A percentile compares a stretch with the other conserved stretches of the same genome.
phyloP scores from a whole-genome alignment of 306 rosid species.

The Alnus glutinosa region DNA sequence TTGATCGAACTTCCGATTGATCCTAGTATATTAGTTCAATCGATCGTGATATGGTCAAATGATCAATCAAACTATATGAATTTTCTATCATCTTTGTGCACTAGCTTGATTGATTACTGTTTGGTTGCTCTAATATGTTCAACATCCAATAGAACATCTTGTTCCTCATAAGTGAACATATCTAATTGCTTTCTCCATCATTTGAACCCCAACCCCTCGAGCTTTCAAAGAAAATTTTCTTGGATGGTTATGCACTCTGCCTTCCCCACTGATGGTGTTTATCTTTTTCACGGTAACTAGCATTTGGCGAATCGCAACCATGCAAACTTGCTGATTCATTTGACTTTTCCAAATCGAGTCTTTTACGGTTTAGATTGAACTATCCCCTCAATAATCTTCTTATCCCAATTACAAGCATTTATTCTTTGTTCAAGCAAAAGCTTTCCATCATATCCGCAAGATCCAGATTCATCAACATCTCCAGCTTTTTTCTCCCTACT shows the following conservation, averaged over 20 bases:
- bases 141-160: conserved; percentile 52
- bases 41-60: too few species aligned
- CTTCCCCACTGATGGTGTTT: conserved; percentile 54
- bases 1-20: too few species aligned
- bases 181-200: conserved; percentile 67
- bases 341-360: conserved; percentile 26
- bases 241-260: conserved; percentile 45
- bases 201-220: conserved; percentile 71
- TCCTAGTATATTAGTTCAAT: too few species aligned
- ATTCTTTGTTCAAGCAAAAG: conserved; percentile 4
- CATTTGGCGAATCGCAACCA: conserved; percentile 60
- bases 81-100: too few species aligned
- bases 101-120: too few species aligned
- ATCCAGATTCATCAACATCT: conserved; percentile 14
- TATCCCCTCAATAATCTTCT: conserved; percentile 9
- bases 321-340: conserved; percentile 37
- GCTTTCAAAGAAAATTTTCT: conserved; percentile 58
- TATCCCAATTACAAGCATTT: conserved; percentile 31
- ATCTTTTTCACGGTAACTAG: conserved; percentile 41
- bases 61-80: too few species aligned
- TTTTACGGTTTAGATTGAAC: conserved; percentile 10
- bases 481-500: conserved; percentile 27
- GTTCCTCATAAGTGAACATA: conserved; percentile 74
- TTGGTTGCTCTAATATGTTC: conserved; percentile 39
- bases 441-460: conserved; percentile 12